Percentiles rank a stretch among this genome's conserved stretches.
These are phyloP conservation scores for Hanseniaspora taiwanica DNA, from an alignment of 805 yeast species.

Conservation along the genomic window DNA sequence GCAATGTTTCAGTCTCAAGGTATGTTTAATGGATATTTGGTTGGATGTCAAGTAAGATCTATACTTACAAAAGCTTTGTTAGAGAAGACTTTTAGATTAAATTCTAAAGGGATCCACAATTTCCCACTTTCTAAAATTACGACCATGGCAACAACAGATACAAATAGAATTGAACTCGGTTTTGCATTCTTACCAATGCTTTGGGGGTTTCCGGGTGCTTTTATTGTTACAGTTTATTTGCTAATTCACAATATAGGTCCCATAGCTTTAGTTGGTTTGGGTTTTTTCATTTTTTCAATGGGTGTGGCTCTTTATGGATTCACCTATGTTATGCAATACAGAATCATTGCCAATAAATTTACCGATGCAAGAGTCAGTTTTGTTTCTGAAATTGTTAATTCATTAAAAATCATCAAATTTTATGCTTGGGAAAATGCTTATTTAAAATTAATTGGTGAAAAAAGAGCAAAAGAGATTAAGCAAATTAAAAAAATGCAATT, in stretches of 20 bases:
- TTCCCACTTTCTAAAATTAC: conserved; percentile 55
- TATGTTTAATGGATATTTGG: conserved; percentile 36
- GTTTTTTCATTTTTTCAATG: conserved; percentile 30
- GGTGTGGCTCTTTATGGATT: conserved; percentile 30
- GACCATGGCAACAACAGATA: conserved; percentile 63
- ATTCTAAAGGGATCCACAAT: conserved; percentile 37
- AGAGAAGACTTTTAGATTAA: conserved; percentile 48
- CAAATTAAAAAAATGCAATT: conserved; percentile 43
- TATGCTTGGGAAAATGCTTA: conserved; percentile 85
- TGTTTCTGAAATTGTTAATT: conserved; percentile 44
- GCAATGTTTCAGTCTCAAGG: conserved; percentile 37
- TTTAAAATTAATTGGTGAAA: conserved; percentile 32
- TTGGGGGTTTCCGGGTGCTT: conserved; percentile 37
- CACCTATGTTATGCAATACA: conserved; percentile 29
- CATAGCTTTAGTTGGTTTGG: conserved; percentile 52
- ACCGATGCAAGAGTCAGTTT: conserved; percentile 51
- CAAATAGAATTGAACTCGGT: conserved; percentile 61
- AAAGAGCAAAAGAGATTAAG: conserved; percentile 45
- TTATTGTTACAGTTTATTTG: conserved; percentile 44
- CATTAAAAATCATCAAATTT: conserved; percentile 56
- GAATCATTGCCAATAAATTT: conserved; percentile 36
- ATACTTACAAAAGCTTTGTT: conserved; percentile 52
- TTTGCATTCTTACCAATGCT: conserved; percentile 45
- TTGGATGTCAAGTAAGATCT: conserved; percentile 57
- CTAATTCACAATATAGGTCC: conserved; percentile 55